Percentiles rank a stretch among this genome's conserved stretches.
Evolutionary conservation across 179 eudicot genomes (phyloP).

Genomic region (Beta lomatogona): DNA sequence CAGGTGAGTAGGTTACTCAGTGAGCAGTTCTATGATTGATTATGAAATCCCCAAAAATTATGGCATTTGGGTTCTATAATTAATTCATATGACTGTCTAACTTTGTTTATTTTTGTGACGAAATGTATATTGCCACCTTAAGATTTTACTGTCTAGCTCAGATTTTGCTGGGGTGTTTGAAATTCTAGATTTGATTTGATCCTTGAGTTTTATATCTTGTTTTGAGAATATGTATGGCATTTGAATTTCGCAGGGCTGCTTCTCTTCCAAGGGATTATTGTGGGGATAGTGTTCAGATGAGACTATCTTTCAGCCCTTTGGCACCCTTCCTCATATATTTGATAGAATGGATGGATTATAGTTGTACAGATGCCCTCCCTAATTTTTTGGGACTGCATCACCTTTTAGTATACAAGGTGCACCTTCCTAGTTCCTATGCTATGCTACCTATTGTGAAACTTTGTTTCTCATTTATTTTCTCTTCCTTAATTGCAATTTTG

Average conservation of each 20-base stretch:
- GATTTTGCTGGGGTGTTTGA: background rate
- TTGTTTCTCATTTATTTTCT: constrained; percentile 4
- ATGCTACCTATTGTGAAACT: background rate
- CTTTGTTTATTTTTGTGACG: too few relatives aligned
- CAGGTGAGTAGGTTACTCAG: too few relatives aligned
- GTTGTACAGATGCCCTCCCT: constrained; percentile 65
- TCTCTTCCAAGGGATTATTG: constrained; percentile 63
- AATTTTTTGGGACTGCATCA: constrained; percentile 73
- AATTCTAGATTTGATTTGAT: constrained; percentile 3
- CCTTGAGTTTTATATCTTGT: background rate
- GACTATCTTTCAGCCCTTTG: constrained; percentile 69
- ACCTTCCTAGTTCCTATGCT: background rate
- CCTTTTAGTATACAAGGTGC: constrained; percentile 67
- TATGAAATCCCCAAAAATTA: too few relatives aligned
- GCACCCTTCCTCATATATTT: constrained; percentile 71
- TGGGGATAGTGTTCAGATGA: constrained; percentile 79
- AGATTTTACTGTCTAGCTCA: too few relatives aligned
- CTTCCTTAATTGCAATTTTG: background rate
- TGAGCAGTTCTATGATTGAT: too few relatives aligned
- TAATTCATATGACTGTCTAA: too few relatives aligned
- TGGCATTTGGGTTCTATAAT: too few relatives aligned
- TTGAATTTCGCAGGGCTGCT: constrained; percentile 61
- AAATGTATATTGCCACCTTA: too few relatives aligned
- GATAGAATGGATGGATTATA: constrained; percentile 83
- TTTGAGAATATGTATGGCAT: background rate